Base-by-base conservation (phyloP, 306 rosid genomes). In the apple (Malus domestica) region DNA sequence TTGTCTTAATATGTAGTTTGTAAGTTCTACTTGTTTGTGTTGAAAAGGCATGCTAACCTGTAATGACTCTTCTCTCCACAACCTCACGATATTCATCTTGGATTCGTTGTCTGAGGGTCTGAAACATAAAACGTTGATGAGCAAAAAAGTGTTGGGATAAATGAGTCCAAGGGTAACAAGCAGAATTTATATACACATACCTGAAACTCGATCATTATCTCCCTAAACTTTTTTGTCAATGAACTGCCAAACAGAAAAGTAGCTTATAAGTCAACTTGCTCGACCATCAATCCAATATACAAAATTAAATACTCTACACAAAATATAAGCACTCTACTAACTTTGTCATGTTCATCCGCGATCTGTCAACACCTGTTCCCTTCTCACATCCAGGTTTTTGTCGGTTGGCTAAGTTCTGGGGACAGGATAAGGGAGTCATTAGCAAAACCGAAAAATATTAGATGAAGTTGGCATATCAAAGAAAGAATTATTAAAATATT, bases 71-170 rank as follows among this genome's bases (percentile, higher is more conserved):
- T 88, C 98, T 90, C 88, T 95, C 98, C 76, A 95, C 98, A 80
- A 95, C 98, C 87, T 92, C 98, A 19, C 98, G 98, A 83, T 95
- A 95, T 85, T 95, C 98, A 80, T 92, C 98, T 80, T 92, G 98
- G 75, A 95, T 92, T 85, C 92, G 90, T 87, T 95, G 96, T 79
- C 96, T 86, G 15, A 95, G 97, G 68, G 92, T 88, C 97, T 95
- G 86, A 54, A 73, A 85, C 68, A 79, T 58, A 73, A 49, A 15
- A 66, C 11, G 33, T 44, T 19, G 30, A 67, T 83, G 71, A 88
- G 86, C 78, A 72, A 67, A 67, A 25, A 61, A 30, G 45, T 44
- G 70, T 10, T 44, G 69, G 27, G 29, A 58, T 67, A 82, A 84
- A 59, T 45, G 61, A 67, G 27, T 49, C 71, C 72, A 54, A 74